Conservation (phyloP, 768 basidiomycete species). For the Leccinum incarnatum region DNA sequence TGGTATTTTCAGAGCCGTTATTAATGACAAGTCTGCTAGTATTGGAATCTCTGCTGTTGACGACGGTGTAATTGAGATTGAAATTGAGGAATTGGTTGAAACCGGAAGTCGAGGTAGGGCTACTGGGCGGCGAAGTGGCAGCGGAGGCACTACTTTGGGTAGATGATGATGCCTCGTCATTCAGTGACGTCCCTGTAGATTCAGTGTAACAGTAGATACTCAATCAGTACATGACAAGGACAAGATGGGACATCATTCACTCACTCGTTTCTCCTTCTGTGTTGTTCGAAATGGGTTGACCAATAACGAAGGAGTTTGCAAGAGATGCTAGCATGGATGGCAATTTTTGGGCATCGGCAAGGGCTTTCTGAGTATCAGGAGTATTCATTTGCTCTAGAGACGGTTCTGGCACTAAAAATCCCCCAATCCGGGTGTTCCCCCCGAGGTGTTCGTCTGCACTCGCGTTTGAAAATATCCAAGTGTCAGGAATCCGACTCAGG, state of each 20-base stretch:
- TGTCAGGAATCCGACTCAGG: no score
- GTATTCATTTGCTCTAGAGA: conserved; percentile 1
- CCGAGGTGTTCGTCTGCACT: background rate
- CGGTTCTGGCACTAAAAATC: background rate
- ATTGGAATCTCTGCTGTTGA: background rate
- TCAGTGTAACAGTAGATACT: background rate
- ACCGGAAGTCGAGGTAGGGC: background rate
- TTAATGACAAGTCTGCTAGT: background rate
- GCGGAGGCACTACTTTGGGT: background rate
- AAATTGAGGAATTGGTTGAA: background rate
- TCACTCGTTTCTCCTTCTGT: conserved; percentile 1
- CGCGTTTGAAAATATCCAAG: background rate
- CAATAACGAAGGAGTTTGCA: background rate
- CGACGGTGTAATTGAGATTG: background rate
- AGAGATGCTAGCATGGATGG: background rate
- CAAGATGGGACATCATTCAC: background rate
- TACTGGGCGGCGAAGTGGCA: background rate
- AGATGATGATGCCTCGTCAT: background rate
- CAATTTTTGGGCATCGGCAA: background rate
- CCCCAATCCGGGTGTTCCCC: background rate
- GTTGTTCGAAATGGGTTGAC: background rate
- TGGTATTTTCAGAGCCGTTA: background rate
- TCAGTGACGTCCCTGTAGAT: background rate
- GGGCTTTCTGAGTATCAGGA: background rate
- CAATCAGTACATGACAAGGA: background rate